Conservation (phyloP, 208 protist species). For the Trypanosoma scelopori region DNA sequence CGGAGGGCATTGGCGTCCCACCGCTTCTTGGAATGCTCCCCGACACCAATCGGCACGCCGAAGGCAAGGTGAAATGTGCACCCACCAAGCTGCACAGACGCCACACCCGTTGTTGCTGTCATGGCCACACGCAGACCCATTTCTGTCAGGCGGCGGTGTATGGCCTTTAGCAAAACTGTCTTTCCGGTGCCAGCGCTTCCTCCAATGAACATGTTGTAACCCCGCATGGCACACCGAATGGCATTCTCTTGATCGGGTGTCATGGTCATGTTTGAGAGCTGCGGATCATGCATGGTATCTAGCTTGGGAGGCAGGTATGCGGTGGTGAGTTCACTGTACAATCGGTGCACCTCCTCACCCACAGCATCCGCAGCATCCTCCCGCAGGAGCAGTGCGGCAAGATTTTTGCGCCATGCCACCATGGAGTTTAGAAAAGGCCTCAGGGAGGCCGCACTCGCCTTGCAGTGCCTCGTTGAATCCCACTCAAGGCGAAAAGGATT, state of each 20-base stretch:
- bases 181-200: conserved; percentile 91
- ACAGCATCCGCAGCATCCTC: conserved; percentile 53
- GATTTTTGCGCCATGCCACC: conserved; percentile 41
- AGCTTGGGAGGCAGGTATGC: conserved; percentile 82
- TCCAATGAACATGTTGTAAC: conserved; percentile 80
- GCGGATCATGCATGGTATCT: conserved; percentile 56
- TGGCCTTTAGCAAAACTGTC: conserved; percentile 82
- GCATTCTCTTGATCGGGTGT: conserved; percentile 78
- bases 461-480: conserved; percentile 38
- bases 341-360: conserved; percentile 40
- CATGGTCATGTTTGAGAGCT: conserved; percentile 35
- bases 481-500: conserved; percentile 73
- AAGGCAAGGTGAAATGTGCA: conserved; percentile 92
- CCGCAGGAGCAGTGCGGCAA: conserved; percentile 47
- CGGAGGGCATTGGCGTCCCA: conserved; percentile 84
- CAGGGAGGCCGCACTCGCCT: conserved; percentile 21
- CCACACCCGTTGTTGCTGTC: conserved; percentile 89
- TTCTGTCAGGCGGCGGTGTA: conserved; percentile 59
- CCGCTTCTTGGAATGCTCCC: conserved; percentile 1
- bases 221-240: conserved; percentile 55
- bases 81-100: conserved; percentile 86
- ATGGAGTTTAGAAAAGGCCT: conserved; percentile 26
- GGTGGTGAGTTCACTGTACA: conserved; percentile 47
- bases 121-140: conserved; percentile 79
- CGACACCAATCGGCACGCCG: conserved; percentile 50